Base-by-base conservation (phyloP, 176 grass and related monocot species). In the Cenchrus americanus region DNA sequence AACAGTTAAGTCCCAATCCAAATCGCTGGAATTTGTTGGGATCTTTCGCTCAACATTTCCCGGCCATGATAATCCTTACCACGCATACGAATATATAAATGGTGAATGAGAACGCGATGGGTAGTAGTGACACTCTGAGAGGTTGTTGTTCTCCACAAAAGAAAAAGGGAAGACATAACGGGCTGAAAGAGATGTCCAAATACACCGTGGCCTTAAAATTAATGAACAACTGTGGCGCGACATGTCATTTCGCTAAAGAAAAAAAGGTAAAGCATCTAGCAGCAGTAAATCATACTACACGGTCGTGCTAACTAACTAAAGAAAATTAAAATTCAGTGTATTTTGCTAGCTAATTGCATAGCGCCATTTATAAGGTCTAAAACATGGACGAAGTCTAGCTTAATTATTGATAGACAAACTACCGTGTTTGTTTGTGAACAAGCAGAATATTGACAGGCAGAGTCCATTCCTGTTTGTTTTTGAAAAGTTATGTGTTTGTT, bases 181-280 rank as follows among this genome's bases (percentile, higher is more conserved):
- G 43, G n/a, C 68, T 46, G 44, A 71, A 48, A 71, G 69, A 48
- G 69, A 26, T 49, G 43, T 49, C 69, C 43, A 71, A 49, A 24
- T 48, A 12, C 12, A 23, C 17, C n/a, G 22, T 71, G 69, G 22
- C 44, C 44, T 24, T 23, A 44, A 6, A 44, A 37, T 11, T 4
- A 26, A 71, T 48, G 69, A 71, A 49, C 21, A 22, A 69, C 5
- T 47, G 21, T 46, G 41, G 34, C 34, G 4, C 34, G 4, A 46
- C 19, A 46, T n/a, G 43, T 14, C 5, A 14, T 48, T 71, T 47
- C 68, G 24, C 58, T 12, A 14, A 3, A 47, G 42, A 22, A 22
- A 58, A 69, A 47, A 24, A 5, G 5, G 9, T 24, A 61, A 55
- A 59, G 21, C 55, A 59, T 59, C 55, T 10, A 0, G 2, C 10